Percentiles rank a stretch among this genome's conserved stretches.
phyloP scores from a whole-genome alignment of 2,329 filamentous ascomycete species.

The Aspergillus sp. region DNA sequence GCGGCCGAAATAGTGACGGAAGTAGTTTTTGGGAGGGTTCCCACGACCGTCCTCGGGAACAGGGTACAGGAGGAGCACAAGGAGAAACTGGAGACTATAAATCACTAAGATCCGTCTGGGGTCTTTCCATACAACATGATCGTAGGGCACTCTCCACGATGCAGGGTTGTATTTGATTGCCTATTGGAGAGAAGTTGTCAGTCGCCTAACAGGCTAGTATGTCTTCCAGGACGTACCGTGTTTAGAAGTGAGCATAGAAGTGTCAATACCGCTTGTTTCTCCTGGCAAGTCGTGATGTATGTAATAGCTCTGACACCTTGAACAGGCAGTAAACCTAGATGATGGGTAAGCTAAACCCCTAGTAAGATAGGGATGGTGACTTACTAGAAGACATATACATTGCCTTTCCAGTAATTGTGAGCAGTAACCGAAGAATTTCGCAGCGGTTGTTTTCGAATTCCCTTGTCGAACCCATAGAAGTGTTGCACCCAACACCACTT shows the following conservation, averaged over 20 bases:
- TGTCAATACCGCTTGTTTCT: constrained; percentile 89
- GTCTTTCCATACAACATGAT: constrained; percentile 87
- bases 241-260: constrained; percentile 90
- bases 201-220: neutral
- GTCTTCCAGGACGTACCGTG: constrained; percentile 62
- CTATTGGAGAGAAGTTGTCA: constrained; percentile 44
- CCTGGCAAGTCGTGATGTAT: constrained; percentile 81
- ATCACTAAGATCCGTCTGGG: constrained; percentile 87
- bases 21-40: constrained; percentile 78
- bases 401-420: constrained; percentile 84
- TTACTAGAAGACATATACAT: constrained; percentile 83
- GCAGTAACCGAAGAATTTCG: constrained; percentile 80
- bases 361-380: neutral
- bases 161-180: constrained; percentile 95
- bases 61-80: constrained; percentile 81
- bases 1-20: constrained; percentile 86
- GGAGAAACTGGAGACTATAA: constrained; percentile 86
- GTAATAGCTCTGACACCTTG: constrained; percentile 82
- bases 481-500: constrained; percentile 94
- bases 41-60: constrained; percentile 73
- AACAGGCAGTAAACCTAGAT: constrained; percentile 66
- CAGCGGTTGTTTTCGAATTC: constrained; percentile 91
- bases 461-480: constrained; percentile 80
- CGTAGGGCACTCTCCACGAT: constrained; percentile 90
- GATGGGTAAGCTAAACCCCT: constrained; percentile 10